These are phyloP conservation scores for Calocera viscosa DNA, from an alignment of 768 basidiomycete genomes.

Conservation along the genomic window DNA sequence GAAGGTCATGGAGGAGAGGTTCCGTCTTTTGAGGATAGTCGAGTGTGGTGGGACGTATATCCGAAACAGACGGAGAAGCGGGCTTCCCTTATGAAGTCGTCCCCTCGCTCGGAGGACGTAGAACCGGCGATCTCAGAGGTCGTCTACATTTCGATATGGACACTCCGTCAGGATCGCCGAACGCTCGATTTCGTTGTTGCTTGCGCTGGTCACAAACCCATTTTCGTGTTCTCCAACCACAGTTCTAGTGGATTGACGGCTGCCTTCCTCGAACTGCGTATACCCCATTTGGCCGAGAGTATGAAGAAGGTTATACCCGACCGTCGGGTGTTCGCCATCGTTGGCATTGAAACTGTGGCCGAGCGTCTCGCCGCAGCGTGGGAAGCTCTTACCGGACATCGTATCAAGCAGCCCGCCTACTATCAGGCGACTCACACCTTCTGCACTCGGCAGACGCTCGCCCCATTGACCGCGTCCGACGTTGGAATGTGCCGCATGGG, in stretches of 20 bases:
- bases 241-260: constrained; percentile 26
- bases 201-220: constrained; percentile 52
- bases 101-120: not conserved
- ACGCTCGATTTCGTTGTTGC: constrained; percentile 35
- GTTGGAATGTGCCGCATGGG: not conserved
- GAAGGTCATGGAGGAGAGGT: not conserved
- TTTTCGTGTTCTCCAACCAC: constrained; percentile 44
- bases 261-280: constrained; percentile 30
- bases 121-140: not conserved
- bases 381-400: not conserved
- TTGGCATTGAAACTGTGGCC: not conserved
- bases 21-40: not conserved
- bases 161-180: not conserved
- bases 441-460: constrained; percentile 4
- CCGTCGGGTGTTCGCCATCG: constrained; percentile 29
- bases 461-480: not conserved
- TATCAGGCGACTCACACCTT: not conserved
- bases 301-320: constrained; percentile 29
- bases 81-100: not conserved
- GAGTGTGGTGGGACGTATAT: not conserved
- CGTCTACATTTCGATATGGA: not conserved
- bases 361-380: not conserved
- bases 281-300: constrained; percentile 33
- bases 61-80: not conserved
- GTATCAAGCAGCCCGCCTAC: not conserved